Conservation (phyloP, 345 rosid genomes). For the Hibiscus trionum region DNA sequence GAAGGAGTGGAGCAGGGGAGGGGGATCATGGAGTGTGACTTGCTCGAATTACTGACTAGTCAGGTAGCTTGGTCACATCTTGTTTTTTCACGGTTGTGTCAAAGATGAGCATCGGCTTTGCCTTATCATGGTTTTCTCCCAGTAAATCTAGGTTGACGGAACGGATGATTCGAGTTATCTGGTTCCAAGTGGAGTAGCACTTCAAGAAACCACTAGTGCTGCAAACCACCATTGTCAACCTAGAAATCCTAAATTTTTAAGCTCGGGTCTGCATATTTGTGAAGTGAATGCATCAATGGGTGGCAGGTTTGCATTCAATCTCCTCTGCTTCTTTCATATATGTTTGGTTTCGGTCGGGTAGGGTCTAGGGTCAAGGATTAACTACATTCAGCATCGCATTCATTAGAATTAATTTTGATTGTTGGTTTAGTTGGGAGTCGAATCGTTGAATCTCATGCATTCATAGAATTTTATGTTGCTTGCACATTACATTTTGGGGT, state of each 20-base stretch:
- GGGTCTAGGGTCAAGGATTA: conserved; percentile 10
- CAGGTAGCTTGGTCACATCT: conserved; percentile 4
- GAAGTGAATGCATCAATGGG: conserved; percentile 6
- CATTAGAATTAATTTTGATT: background rate
- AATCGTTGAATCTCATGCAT: conserved; percentile 27
- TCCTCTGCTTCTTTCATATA: background rate
- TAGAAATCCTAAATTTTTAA: background rate
- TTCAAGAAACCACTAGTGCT: conserved; percentile 17
- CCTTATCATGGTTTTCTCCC: conserved; percentile 3
- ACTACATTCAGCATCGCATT: conserved; percentile 22
- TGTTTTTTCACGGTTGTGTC: background rate
- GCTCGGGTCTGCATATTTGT: conserved; percentile 18
- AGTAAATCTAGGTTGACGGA: conserved; percentile 10
- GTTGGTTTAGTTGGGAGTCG: conserved; percentile 14
- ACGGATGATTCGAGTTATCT: conserved; percentile 11
- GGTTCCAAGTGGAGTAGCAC: conserved; percentile 15
- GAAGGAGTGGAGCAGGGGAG: conserved; percentile 9
- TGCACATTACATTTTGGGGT: background rate
- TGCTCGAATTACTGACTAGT: conserved; percentile 7
- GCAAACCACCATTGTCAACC: conserved; percentile 9
- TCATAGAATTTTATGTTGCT: conserved; percentile 15
- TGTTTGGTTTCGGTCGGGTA: background rate
- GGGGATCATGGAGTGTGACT: background rate
- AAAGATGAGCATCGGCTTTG: background rate
- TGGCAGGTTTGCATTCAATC: conserved; percentile 15